Base-by-base conservation (phyloP, 2,329 filamentous ascomycete genomes). In the Thelonectria rubi region DNA sequence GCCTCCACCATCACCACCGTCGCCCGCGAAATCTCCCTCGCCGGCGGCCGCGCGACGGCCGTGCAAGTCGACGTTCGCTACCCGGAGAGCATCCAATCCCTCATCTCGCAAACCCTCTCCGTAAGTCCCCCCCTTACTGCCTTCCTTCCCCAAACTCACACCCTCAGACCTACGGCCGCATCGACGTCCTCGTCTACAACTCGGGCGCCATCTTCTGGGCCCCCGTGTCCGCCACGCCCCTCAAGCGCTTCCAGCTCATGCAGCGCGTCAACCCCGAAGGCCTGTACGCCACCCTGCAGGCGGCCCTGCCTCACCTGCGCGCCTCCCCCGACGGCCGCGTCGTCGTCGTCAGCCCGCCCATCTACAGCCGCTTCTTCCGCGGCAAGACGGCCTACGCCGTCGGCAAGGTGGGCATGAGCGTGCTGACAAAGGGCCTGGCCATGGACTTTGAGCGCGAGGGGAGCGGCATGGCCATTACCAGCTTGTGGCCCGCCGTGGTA, bases 151-250 rank as follows among this genome's bases (percentile, higher is more conserved):
- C 24, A 30, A 14, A 32, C n/a, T 50, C 10, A 48, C 61, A 51
- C 58, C 20, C 53, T 43, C 10, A 86, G 69, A 80, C 75, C 5
- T 89, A 90, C 69, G 82, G 83, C 45, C 84, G 84, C 20, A 79
- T 96, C 3, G 91, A 95, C 73, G 89, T 90, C 0, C 77, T 96
- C 2, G 76, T 95, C 50, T 96, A 96, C 80, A 96, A 95, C 74
- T 88, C 89, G 0, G 92, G 92, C 42, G 92, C 92, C 3, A 93
- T 96, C 67, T 95, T 90, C 89, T 94, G 92, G 91, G 85, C 89
- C 0, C 84, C 89, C 1, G 87, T 96, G 0, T 84, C 88, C 53
- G 85, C 88, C 48, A 94, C 91, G 0, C 89, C 91, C 0, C 79
- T 90, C 65, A 91, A 90, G 75, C 84, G 91, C n/a, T 94, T 92